phyloP scores from a whole-genome alignment of 2,329 filamentous ascomycete species.

The Pseudonectria buxi region DNA sequence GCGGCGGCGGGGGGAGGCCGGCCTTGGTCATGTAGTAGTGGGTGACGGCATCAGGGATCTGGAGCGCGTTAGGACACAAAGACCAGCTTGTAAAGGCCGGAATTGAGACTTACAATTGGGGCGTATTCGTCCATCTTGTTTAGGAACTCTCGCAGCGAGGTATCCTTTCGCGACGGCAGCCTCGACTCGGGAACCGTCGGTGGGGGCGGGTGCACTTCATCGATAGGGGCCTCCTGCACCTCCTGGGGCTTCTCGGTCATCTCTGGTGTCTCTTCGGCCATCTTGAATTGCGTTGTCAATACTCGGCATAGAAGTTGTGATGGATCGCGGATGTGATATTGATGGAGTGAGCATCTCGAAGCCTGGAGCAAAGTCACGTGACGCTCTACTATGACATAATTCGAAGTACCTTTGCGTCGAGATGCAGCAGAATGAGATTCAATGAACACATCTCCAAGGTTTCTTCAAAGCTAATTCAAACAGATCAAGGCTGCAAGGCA shows the following conservation, averaged over 20 bases:
- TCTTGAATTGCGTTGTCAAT: constrained; percentile 18
- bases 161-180: constrained; percentile 79
- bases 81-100: too few species aligned
- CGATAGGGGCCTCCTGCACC: constrained; percentile 21
- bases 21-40: constrained; percentile 97
- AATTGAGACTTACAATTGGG: constrained; percentile 73
- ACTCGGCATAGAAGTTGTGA: neutral
- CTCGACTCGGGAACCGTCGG: constrained; percentile 50
- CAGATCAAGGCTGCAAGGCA: too few species aligned
- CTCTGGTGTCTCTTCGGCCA: constrained; percentile 31
- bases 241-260: constrained; percentile 24
- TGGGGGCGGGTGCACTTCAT: constrained; percentile 33
- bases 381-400: neutral
- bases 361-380: constrained; percentile 15
- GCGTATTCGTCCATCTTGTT: constrained; percentile 98
- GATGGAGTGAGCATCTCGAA: neutral
- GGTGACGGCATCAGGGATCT: constrained; percentile 97
- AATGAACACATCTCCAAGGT: too few species aligned
- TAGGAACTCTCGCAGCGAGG: constrained; percentile 84
- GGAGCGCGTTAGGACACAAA: constrained; percentile 1
- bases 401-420: too few species aligned
- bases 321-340: constrained; percentile 4
- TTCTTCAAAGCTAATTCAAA: too few species aligned
- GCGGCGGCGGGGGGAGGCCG: constrained; percentile 84
- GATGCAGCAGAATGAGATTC: too few species aligned